phyloP scores from a whole-genome alignment of 257 asterid species.

The Catharanthus roseus region DNA sequence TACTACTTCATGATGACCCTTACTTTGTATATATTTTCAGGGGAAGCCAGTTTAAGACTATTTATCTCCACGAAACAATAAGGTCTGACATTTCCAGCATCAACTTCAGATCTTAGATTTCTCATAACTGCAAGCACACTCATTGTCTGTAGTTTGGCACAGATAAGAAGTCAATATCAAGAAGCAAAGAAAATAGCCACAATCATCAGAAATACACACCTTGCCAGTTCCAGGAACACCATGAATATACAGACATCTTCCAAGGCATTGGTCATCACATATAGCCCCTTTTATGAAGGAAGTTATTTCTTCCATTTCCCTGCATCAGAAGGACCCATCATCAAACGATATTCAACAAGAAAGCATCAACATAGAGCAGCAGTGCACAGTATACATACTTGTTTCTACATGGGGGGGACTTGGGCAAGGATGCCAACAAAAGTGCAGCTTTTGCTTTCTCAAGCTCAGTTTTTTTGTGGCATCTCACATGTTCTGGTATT shows the following conservation, averaged over 20 bases:
- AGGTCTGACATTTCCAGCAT: slow-evolving; percentile 69
- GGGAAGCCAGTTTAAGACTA: slow-evolving; percentile 93
- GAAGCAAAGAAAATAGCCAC: slow-evolving; percentile 2
- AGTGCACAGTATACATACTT: slow-evolving; percentile 44
- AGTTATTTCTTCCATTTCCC: slow-evolving; percentile 91
- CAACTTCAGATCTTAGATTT: slow-evolving; percentile 75
- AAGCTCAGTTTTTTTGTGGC: slow-evolving; percentile 79
- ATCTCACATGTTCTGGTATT: slow-evolving; percentile 85
- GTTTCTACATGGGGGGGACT: slow-evolving; percentile 85
- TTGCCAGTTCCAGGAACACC: slow-evolving; percentile 99
- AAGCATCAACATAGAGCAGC: background rate
- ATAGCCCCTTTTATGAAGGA: slow-evolving; percentile 82
- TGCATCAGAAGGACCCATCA: slow-evolving; percentile 25
- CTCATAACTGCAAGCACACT: slow-evolving; percentile 84
- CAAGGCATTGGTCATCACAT: slow-evolving; percentile 85
- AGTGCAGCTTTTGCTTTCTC: slow-evolving; percentile 89
- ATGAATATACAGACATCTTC: slow-evolving; percentile 89
- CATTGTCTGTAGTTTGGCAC: slow-evolving; percentile 71
- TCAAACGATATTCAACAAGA: slow-evolving; percentile 15
- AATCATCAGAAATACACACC: slow-evolving; percentile 35
- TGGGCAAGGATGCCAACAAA: slow-evolving; percentile 79
- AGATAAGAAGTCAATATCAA: slow-evolving; percentile 20
- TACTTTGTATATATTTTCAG: slow-evolving; percentile 86
- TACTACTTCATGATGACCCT: slow-evolving; percentile 14
- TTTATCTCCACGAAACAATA: slow-evolving; percentile 90